Conservation (phyloP, 306 rosid species). For the Glycyrrhiza uralensis region DNA sequence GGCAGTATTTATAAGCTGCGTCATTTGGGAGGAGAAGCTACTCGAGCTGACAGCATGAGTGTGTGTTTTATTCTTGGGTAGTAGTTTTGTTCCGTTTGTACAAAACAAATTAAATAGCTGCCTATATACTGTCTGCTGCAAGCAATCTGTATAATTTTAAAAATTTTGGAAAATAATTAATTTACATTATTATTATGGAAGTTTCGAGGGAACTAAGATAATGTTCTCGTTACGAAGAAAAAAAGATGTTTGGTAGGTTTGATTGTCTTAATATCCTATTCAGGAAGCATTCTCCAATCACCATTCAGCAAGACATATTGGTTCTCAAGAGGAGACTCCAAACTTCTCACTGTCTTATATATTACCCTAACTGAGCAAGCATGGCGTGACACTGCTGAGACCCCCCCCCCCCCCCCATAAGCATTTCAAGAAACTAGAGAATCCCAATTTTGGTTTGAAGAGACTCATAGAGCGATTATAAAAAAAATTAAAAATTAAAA, state of each 20-base stretch:
- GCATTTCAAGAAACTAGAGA: constrained; percentile 37
- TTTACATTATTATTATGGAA: neutral
- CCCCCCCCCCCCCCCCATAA: too few relatives aligned
- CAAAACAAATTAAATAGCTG: neutral
- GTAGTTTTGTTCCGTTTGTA: constrained; percentile 1
- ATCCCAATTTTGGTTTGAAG: constrained; percentile 22
- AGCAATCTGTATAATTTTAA: neutral
- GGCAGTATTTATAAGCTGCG: neutral
- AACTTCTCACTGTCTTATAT: constrained; percentile 16
- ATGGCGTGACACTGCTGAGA: constrained; percentile 38
- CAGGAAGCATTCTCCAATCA: neutral
- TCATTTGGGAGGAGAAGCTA: constrained; percentile 7
- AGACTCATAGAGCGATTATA: too few relatives aligned
- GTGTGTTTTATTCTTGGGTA: neutral
- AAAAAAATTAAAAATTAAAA: neutral
- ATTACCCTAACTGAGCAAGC: constrained; percentile 42
- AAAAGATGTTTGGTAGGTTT: too few relatives aligned
- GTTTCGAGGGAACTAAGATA: too few relatives aligned
- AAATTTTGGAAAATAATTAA: neutral
- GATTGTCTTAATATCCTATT: too few relatives aligned
- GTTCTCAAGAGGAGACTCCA: constrained; percentile 9
- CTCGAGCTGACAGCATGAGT: neutral
- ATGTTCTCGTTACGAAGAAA: too few relatives aligned
- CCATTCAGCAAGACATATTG: neutral
- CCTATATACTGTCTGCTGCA: neutral